phyloP scores from a whole-genome alignment of 2,329 filamentous ascomycete genomes.

The Mycosphaerelloides madeirae region DNA sequence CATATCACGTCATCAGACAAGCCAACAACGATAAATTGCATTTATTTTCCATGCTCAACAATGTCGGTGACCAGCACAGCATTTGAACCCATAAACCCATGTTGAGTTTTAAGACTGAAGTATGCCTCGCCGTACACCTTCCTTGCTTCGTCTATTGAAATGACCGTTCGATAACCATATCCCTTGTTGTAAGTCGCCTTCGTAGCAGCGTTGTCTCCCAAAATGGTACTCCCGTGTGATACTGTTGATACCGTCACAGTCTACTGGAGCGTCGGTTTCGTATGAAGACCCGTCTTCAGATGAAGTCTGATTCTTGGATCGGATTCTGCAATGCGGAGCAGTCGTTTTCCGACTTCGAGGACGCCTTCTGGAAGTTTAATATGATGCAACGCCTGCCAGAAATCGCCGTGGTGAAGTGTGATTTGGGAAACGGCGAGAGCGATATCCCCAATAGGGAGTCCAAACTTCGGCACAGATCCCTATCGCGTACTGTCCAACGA shows the following conservation, averaged over 20 bases:
- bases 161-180: slow-evolving; percentile 4
- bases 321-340: background rate
- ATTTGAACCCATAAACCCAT: slow-evolving; percentile 4
- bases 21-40: slow-evolving; percentile 4
- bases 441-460: slow-evolving; percentile 1
- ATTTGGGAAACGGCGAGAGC: background rate
- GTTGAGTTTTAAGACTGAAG: slow-evolving; percentile 1
- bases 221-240: background rate
- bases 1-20: background rate
- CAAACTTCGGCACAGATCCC: slow-evolving; percentile 1
- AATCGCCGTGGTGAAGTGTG: slow-evolving; percentile 1
- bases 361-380: background rate
- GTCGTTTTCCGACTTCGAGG: background rate
- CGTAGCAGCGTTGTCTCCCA: slow-evolving; percentile 5
- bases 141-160: slow-evolving; percentile 2
- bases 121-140: slow-evolving; percentile 6
- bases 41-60: slow-evolving; percentile 6
- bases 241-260: slow-evolving; percentile 9
- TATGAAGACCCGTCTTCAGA: background rate
- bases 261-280: background rate
- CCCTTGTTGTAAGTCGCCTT: slow-evolving; percentile 4
- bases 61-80: slow-evolving; percentile 7
- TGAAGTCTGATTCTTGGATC: background rate
- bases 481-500: background rate
- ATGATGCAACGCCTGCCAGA: background rate